These are phyloP conservation scores for Lichtheimia hyalospora DNA, from an alignment of 371 early-diverging fungal genomes.

Conservation along the genomic window DNA sequence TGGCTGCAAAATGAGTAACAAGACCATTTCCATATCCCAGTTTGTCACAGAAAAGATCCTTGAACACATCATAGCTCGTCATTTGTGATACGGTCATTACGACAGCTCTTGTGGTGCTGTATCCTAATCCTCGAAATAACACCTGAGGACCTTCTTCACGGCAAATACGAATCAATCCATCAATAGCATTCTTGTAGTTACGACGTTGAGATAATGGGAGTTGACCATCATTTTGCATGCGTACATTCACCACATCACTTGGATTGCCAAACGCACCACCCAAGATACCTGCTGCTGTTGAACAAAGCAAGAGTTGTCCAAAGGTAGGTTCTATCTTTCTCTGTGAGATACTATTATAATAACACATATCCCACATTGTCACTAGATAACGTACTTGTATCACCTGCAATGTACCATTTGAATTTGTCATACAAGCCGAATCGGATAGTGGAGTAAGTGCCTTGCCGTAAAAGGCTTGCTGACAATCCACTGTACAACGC, in stretches of 20 bases:
- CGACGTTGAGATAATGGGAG: slow-evolving; percentile 55
- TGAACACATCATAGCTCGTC: slow-evolving; percentile 58
- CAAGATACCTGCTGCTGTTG: slow-evolving; percentile 58
- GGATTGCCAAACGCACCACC: slow-evolving; percentile 73
- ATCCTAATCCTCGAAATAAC: slow-evolving; percentile 59
- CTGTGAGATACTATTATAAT: no score
- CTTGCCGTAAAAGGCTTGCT: slow-evolving; percentile 67
- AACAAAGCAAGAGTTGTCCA: slow-evolving; percentile 49
- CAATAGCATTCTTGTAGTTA: slow-evolving; percentile 64
- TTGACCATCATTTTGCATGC: slow-evolving; percentile 74
- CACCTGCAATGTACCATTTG: slow-evolving; percentile 43
- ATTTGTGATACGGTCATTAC: slow-evolving; percentile 68
- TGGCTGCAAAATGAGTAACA: slow-evolving; percentile 71
- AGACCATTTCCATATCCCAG: slow-evolving; percentile 51
- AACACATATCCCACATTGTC: no score
- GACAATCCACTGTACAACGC: slow-evolving; percentile 65
- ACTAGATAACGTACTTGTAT: no score
- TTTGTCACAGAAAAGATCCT: slow-evolving; percentile 48
- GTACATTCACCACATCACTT: slow-evolving; percentile 72
- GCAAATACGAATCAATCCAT: slow-evolving; percentile 59
- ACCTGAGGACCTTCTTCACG: slow-evolving; percentile 54
- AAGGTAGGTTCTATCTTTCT: slow-evolving; percentile 27
- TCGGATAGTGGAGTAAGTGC: slow-evolving; percentile 73
- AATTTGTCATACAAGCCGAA: slow-evolving; percentile 68
- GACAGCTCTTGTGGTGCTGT: slow-evolving; percentile 63